phyloP scores from a whole-genome alignment of 495 filamentous ascomycete genomes.

The Xanthoparmelia taractica region DNA sequence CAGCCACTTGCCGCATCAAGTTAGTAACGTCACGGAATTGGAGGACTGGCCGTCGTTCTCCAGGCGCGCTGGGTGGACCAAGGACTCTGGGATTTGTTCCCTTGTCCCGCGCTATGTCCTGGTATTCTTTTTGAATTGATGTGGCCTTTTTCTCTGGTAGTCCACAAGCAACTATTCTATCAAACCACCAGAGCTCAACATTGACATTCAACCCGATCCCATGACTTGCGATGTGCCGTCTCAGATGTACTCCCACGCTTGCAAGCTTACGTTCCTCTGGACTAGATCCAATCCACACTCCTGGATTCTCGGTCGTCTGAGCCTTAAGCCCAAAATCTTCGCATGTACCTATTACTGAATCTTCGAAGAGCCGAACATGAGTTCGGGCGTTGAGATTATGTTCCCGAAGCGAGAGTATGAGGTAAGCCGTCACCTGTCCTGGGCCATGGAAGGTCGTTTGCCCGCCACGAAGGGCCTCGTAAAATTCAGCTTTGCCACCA shows the following conservation, averaged over 20 bases:
- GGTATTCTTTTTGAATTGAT: slow-evolving; percentile 45
- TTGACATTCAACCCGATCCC: slow-evolving; percentile 77
- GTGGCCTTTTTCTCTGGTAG: slow-evolving; percentile 70
- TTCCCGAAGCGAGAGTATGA: slow-evolving; percentile 65
- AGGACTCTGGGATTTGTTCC: not conserved
- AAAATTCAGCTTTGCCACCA: slow-evolving; percentile 50
- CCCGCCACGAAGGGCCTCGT: slow-evolving; percentile 70
- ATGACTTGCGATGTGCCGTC: slow-evolving; percentile 75
- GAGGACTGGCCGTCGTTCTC: not conserved
- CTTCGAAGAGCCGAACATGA: slow-evolving; percentile 71
- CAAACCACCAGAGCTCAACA: slow-evolving; percentile 63
- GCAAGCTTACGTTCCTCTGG: slow-evolving; percentile 63
- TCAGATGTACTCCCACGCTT: slow-evolving; percentile 80
- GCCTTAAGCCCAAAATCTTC: slow-evolving; percentile 47
- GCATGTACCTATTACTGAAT: slow-evolving; percentile 60
- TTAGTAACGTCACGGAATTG: not conserved
- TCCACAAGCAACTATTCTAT: slow-evolving; percentile 80
- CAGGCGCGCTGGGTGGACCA: not conserved
- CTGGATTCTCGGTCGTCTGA: slow-evolving; percentile 64
- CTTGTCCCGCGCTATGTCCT: not conserved
- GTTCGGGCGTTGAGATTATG: slow-evolving; percentile 49
- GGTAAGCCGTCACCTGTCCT: slow-evolving; percentile 84
- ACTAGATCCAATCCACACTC: slow-evolving; percentile 61
- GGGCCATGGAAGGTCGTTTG: slow-evolving; percentile 95
- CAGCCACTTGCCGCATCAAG: slow-evolving; percentile 5